Base-by-base conservation (phyloP, 495 filamentous ascomycete species). In the Evansstolkia leycettana region DNA sequence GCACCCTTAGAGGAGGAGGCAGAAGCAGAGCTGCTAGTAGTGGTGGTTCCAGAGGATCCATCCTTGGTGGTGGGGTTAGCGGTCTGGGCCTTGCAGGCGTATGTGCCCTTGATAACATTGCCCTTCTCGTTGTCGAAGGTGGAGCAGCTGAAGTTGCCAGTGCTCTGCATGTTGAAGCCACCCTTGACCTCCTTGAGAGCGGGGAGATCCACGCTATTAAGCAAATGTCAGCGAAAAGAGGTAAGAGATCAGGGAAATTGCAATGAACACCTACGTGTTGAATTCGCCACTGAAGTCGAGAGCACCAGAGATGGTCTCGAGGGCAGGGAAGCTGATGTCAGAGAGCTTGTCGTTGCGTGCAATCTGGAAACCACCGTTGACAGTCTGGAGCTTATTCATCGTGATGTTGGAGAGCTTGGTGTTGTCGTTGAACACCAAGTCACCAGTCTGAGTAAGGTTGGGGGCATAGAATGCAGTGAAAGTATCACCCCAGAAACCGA, bases 271-370 rank as follows among this genome's bases (percentile, higher is more conserved):
- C 68, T 69, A 94, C 82, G 73, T 64, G 33, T 73, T 72, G 58
- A 94, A 92, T 62, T 73, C 78, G 50, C 90, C 90, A 48, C 75
- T 76, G 61, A 94, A 76, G 65, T 93, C 84, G 57, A 99, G 64
- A 40, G 88, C 89, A 61, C 89, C 90, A 42, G 68, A 71, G 30
- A 96, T 71, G n/a, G 54, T 67, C 40, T 69, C 47, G 15, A 98
- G 69, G 28, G 62, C 48, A 25, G 70, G 64, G 67, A 96, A 82
- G 31, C 69, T 70, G 19, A 94, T 68, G 39, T 57, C 50, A 34
- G 45, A 39, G 9, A 94, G 69, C 32, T 66, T 58, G 31, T 86
- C 84, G 74, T 95, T 94, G 70, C 92, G 92, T 54, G 79, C 77
- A 50, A 96, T 74, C 40, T 78, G 69, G 59, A 90, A 75, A 49